Conservation (phyloP, 129 eudicot genomes). For the Centella asiatica region DNA sequence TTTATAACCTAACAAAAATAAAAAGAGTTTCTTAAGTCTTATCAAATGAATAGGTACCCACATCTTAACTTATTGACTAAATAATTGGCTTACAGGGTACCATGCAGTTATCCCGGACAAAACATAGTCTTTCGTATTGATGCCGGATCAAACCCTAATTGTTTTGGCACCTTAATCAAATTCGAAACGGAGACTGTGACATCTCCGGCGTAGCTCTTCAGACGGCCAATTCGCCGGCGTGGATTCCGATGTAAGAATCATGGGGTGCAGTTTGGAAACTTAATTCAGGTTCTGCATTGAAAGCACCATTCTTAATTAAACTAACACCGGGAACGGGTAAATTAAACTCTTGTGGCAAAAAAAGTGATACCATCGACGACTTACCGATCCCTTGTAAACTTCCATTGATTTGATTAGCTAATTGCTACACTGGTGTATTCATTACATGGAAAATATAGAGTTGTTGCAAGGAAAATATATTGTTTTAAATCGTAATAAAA, state of each 20-base stretch:
- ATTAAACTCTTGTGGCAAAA: background rate
- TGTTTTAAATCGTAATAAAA: too few species aligned
- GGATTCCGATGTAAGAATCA: slow-evolving; percentile 26
- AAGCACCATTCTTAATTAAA: background rate
- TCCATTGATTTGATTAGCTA: too few species aligned
- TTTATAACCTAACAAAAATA: too few species aligned
- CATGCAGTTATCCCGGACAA: slow-evolving; percentile 23
- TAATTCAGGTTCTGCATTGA: background rate
- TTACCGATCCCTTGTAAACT: too few species aligned
- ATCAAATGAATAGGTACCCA: too few species aligned
- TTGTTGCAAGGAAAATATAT: too few species aligned
- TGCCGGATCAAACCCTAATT: slow-evolving; percentile 20
- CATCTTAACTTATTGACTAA: too few species aligned
- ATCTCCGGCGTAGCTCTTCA: slow-evolving; percentile 19
- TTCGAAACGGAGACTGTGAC: slow-evolving; percentile 27
- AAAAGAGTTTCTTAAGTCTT: too few species aligned
- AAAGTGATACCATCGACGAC: background rate
- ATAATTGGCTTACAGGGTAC: slow-evolving; percentile 18
- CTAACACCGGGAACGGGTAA: background rate
- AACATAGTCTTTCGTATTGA: slow-evolving; percentile 21
- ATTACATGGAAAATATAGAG: too few species aligned
- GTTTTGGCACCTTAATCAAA: slow-evolving; percentile 24
- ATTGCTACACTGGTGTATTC: too few species aligned
- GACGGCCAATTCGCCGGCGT: slow-evolving; percentile 12
- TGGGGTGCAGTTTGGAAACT: slow-evolving; percentile 37